Evolutionary conservation across 106 monocot genomes (phyloP).

Genomic region (Dioscorea alata): DNA sequence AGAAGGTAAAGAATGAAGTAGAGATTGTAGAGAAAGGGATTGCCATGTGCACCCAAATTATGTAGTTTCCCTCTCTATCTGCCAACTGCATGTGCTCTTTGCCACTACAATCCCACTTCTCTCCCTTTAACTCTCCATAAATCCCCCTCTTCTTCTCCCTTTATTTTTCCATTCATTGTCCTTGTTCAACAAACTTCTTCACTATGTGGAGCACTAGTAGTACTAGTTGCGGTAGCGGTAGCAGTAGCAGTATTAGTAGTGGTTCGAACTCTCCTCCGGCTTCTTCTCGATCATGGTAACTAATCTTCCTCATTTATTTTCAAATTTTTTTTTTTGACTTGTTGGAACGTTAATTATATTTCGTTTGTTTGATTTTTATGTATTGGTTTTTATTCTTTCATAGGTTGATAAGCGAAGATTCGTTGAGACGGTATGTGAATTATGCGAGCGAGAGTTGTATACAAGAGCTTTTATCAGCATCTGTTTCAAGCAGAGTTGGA

Average conservation of each 20-base stretch:
- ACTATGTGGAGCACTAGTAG: too few relatives aligned
- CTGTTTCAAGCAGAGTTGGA: constrained; percentile 32
- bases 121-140: constrained; percentile 3
- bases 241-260: constrained; percentile 4
- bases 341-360: neutral
- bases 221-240: too few relatives aligned
- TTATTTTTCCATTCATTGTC: neutral
- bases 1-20: too few relatives aligned
- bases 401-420: constrained; percentile 91
- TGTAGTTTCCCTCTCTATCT: constrained; percentile 7
- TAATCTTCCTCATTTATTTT: neutral
- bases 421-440: constrained; percentile 63
- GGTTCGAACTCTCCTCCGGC: constrained; percentile 4
- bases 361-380: neutral
- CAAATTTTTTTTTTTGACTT: neutral
- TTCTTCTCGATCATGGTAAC: constrained; percentile 38
- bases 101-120: constrained; percentile 1
- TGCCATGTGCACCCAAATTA: constrained; percentile 34
- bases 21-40: constrained; percentile 5
- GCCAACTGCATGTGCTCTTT: constrained; percentile 38
- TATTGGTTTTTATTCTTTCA: neutral
- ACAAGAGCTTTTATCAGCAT: constrained; percentile 81
- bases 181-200: too few relatives aligned
- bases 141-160: neutral
- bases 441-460: constrained; percentile 91